Percentiles rank a stretch among this genome's conserved stretches.
Evolutionary conservation across 352 stramenopile genomes (phyloP).

Genomic region (Phytophthora quininea): DNA sequence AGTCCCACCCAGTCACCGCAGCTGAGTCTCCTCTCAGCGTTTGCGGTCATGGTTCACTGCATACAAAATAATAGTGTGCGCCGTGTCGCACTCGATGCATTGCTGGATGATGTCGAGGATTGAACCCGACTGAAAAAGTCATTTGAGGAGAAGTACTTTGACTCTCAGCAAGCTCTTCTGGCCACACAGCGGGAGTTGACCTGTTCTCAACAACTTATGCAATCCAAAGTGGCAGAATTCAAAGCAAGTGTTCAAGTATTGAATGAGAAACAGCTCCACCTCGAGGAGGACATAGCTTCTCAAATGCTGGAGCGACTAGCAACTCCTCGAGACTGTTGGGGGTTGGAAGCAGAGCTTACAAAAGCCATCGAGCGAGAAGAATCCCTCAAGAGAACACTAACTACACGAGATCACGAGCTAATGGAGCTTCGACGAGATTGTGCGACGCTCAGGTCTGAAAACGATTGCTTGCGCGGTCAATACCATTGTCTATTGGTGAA

Average conservation of each 20-base stretch:
- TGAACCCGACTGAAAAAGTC: conserved; percentile 66
- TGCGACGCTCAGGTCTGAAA: conserved; percentile 3
- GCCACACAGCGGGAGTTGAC: conserved; percentile 33
- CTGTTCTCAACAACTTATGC: conserved; percentile 15
- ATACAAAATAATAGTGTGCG: too few relatives aligned
- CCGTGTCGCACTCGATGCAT: conserved; percentile 57
- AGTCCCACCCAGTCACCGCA: too few relatives aligned
- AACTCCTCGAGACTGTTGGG: conserved; percentile 4
- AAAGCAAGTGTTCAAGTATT: conserved; percentile 11
- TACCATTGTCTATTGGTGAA: conserved; percentile 2
- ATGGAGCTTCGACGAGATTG: background rate
- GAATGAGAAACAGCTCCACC: conserved; percentile 10
- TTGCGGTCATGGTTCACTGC: too few relatives aligned
- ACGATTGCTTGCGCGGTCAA: conserved; percentile 13
- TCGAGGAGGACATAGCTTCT: conserved; percentile 23
- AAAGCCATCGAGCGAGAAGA: conserved; percentile 6
- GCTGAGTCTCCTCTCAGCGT: too few relatives aligned
- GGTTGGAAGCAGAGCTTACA: conserved; percentile 10
- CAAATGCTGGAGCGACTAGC: conserved; percentile 8
- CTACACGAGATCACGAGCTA: conserved; percentile 9
- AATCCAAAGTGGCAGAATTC: conserved; percentile 15
- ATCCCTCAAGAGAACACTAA: conserved; percentile 7
- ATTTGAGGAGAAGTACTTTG: conserved; percentile 78
- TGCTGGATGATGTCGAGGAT: conserved; percentile 67
- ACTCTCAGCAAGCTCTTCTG: conserved; percentile 41